These are phyloP conservation scores for Phytophthora uliginosa DNA, from an alignment of 352 stramenopile species.

Conservation along the genomic window DNA sequence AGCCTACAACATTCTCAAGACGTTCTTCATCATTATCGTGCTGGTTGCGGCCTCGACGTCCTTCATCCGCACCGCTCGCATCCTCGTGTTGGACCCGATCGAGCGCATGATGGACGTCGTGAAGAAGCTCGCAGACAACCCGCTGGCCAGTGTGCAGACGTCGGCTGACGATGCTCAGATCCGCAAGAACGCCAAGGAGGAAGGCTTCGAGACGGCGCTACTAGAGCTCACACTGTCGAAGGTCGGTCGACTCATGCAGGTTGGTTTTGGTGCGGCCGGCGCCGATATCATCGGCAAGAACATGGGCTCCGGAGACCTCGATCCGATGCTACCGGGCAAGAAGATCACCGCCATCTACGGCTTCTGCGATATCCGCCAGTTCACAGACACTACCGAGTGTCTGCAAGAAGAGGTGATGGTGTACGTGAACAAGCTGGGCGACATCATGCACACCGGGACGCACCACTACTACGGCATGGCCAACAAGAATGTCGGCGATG, in stretches of 20 bases:
- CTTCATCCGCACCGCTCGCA: slow-evolving; percentile 87
- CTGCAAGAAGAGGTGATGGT: slow-evolving; percentile 94
- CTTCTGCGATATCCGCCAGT: slow-evolving; percentile 97
- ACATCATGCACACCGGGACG: slow-evolving; percentile 91
- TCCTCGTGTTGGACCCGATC: slow-evolving; percentile 90
- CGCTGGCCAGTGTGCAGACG: slow-evolving; percentile 84
- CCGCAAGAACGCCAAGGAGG: slow-evolving; percentile 81
- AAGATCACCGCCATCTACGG: slow-evolving; percentile 96
- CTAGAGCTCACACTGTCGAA: slow-evolving; percentile 88
- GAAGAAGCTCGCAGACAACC: slow-evolving; percentile 90
- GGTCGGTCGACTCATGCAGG: slow-evolving; percentile 88
- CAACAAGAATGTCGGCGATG: slow-evolving; percentile 93
- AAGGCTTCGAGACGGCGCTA: slow-evolving; percentile 82
- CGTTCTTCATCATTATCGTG: slow-evolving; percentile 88
- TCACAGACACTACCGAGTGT: slow-evolving; percentile 92
- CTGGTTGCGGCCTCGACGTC: slow-evolving; percentile 82
- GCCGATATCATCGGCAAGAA: slow-evolving; percentile 91
- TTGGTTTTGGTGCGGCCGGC: slow-evolving; percentile 83
- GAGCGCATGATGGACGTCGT: slow-evolving; percentile 94
- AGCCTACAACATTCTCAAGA: slow-evolving; percentile 90
- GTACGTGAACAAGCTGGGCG: slow-evolving; percentile 93
- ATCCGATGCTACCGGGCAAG: slow-evolving; percentile 91
- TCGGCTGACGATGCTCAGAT: slow-evolving; percentile 72
- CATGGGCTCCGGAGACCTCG: slow-evolving; percentile 89
- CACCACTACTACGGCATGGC: slow-evolving; percentile 90